Conservation (phyloP, 129 eudicot species). For the Centrapalus pauciflorus region DNA sequence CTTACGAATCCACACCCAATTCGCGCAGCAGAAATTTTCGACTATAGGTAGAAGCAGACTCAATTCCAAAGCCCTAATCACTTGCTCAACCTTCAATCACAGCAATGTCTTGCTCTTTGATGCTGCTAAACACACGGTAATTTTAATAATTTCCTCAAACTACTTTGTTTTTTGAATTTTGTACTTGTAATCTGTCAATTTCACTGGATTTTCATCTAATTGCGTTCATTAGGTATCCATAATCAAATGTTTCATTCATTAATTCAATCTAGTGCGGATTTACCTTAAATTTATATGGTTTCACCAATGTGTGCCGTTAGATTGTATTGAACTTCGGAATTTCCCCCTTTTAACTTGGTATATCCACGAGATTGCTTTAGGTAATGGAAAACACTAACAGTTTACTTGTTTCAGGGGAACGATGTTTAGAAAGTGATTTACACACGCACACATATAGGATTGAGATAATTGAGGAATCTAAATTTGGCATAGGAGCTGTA, state of each 20-base stretch:
- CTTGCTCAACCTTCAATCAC: slow-evolving; percentile 10
- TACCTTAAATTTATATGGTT: background rate
- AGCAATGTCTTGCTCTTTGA: slow-evolving; percentile 24
- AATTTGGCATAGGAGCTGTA: too few species aligned
- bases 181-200: background rate
- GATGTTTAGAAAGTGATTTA: background rate
- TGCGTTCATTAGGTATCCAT: background rate
- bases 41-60: background rate
- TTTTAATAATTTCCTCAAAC: background rate
- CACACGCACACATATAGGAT: too few species aligned
- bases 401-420: background rate
- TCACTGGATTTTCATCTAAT: background rate
- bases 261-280: background rate
- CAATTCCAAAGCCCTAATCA: slow-evolving; percentile 15
- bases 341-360: background rate
- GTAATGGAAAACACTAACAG: background rate
- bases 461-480: too few species aligned
- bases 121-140: slow-evolving; percentile 34
- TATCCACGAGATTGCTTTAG: background rate
- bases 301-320: background rate
- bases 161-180: background rate
- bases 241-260: too few species aligned
- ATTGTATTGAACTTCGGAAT: background rate
- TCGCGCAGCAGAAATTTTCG: slow-evolving; percentile 9
- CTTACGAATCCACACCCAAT: slow-evolving; percentile 1